Evolutionary conservation across 2,329 filamentous ascomycete species (phyloP), one percentile per base, ranked within the genome.

Genomic region (Verruconis gallopava): DNA sequence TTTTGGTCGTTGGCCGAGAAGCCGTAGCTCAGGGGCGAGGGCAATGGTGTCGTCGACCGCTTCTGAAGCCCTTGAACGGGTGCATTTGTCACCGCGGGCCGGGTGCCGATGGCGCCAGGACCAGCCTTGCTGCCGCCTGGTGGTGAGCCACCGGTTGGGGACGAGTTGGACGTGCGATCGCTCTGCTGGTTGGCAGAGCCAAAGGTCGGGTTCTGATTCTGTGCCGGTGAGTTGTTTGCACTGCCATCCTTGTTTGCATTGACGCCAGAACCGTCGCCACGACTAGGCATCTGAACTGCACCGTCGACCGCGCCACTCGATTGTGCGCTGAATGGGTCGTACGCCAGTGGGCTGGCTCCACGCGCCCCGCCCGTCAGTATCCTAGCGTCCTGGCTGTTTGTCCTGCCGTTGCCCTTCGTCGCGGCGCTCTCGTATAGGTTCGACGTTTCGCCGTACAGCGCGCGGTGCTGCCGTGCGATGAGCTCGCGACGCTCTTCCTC

Each of bases 401-500:
- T 9, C 17, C 73, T 73, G 55, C 88, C 83, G 47, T 86, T 81
- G 38, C 77, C 69, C 53, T 81, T 80, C n/a, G n/a, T n/a, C 49
- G 68, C 71, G 48, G 68, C 70, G 50, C 73, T 75, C 50, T 80
- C 78, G 56, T 80, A 77, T 58, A 85, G 81, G 40, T 73, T 64
- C 28, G 73, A 68, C 50, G 73, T 71, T 54, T 76, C 85, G 58
- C 86, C 85, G 63, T 96, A 98, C 51, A 98, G 68, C 50, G 89
- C 88, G 63, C 81, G 88, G 64, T 93, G 86, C 67, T 96, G 91
- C 57, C 89, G 88, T 53, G 88, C 84, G 63, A 96, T 93, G 61
- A 96, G 73, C 54, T 96, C 89, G 54, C 89, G 85, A 54, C 89
- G 89, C 57, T 94, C 88, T 55, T 95, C 88, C 68, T 96, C 91